Evolutionary conservation across 495 filamentous ascomycete species (phyloP), one percentile per base, ranked within the genome.

Genomic region (Staphylotrichum tortipilum): DNA sequence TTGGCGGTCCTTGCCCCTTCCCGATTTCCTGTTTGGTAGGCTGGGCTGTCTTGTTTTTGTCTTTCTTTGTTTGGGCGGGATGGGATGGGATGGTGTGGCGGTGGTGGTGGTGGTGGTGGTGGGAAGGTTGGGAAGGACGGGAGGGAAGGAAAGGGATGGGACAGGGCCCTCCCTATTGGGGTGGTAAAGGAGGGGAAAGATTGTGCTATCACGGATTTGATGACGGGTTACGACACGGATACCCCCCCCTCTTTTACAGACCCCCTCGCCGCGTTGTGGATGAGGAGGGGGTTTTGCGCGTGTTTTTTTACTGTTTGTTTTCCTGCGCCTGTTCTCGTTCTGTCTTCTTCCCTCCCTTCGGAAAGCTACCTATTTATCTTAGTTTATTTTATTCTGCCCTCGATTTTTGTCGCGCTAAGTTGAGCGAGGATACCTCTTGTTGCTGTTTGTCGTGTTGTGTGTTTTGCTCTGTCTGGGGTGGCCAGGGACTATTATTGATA

Each of bases 221-320:
- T 37, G 34, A 37, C 21, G 34, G 41, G 28, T 44, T 44, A 44
- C 41, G 41, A 44, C 26, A n/a, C 41, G 41, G 41, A 44, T 44
- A 44, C 58, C 58, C 57, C 51, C 30, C 44, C n/a, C n/a, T n/a
- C n/a, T n/a, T n/a, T n/a, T n/a, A 40, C 44, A 45, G n/a, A 49
- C 23, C 50, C 45, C 41, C 15, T 21, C 44, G n/a, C n/a, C n/a
- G n/a, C n/a, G n/a, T 46, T 53, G 46, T 51, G 47, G 17, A 36
- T 39, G 35, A n/a, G n/a, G n/a, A n/a, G n/a, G n/a, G n/a, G n/a
- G n/a, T n/a, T n/a, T n/a, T n/a, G n/a, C n/a, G n/a, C n/a, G n/a
- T n/a, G n/a, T n/a, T n/a, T 19, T 34, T 46, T 51, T 31, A 33
- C 29, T 22, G 3, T 41, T 41, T 15, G 6, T 30, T 17, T 44